Base-by-base conservation (phyloP, 208 protist genomes). In the Polymyxa betae region DNA sequence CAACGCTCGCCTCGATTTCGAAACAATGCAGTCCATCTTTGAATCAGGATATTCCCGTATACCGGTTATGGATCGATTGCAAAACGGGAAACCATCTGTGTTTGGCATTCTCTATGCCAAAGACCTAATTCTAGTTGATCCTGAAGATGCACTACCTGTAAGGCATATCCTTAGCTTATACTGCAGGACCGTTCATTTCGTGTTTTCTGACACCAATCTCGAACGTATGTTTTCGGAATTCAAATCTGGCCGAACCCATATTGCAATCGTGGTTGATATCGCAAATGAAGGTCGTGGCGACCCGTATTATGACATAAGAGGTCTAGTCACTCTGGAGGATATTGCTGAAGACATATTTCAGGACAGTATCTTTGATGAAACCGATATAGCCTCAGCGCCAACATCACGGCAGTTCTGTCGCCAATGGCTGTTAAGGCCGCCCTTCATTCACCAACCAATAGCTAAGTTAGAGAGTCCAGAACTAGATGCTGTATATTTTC, bases 1-100 rank as follows among this genome's bases (percentile, higher is more conserved):
- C 0, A 68, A 91, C 49, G 92, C 92, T 38, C 88, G 89, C n/a
- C 93, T 97, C 1, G 94, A 96, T 88, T 89, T 93, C 1, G 90
- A 93, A 38, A 95, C 92, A n/a, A 93, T 97, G 60, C 40, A 44
- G 45, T 0, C 35, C 32, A 91, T 91, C 46, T 45, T 38, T 44
- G 16, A 49, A 32, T 88, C 68, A 0, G 90, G 90, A 0, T 88
- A 89, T 89, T 88, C 60, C n/a, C 90, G 90, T 52, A 88, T 91
- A 29, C 90, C 90, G 32, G 72, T 91, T 20, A 40, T 77, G 12
- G 88, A 90, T 66, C n/a, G 12, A 24, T 38, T 41, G 20, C 88
- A 38, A 0, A 72, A 24, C 60, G 89, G 35, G 24, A 29, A 32
- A 32, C 32, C 89, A 1, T 29, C 77, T 0, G 0, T 92, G 0